Percentiles rank a stretch among this genome's conserved stretches.
phyloP scores from a whole-genome alignment of 768 basidiomycete genomes.

The Cantharellus anzutake region DNA sequence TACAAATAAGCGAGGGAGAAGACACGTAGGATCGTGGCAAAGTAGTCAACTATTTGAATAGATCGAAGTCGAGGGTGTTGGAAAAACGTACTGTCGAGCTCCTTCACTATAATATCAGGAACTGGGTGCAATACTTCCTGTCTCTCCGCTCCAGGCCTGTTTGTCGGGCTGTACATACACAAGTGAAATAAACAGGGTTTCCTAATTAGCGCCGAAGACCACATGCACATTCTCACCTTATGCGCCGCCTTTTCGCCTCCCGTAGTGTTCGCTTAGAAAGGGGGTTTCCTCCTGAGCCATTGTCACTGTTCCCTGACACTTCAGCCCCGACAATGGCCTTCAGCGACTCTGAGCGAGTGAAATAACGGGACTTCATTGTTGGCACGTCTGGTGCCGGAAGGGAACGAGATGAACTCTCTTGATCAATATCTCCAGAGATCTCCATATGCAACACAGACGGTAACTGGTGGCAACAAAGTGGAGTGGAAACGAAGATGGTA shows the following conservation, averaged over 20 bases:
- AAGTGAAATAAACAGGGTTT: not conserved
- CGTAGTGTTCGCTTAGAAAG: not conserved
- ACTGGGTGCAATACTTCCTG: not conserved
- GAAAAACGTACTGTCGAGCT: not conserved
- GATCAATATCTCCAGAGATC: no score
- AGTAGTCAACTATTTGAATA: not conserved
- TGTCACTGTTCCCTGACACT: no score
- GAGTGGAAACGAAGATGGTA: no score
- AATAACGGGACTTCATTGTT: no score
- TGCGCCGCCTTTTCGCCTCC: not conserved
- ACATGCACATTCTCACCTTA: not conserved
- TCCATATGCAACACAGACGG: no score
- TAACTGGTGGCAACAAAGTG: no score
- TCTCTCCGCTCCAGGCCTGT: not conserved
- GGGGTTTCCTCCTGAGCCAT: no score
- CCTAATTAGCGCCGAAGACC: not conserved
- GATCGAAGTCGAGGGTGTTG: no score
- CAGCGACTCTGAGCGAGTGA: no score
- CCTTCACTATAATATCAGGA: not conserved
- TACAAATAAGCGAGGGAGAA: not conserved
- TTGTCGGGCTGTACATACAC: not conserved
- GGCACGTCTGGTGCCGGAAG: no score
- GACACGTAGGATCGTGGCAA: not conserved
- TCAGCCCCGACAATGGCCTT: no score
- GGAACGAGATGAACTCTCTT: no score